Evolutionary conservation across 257 asterid genomes (phyloP).

Genomic region (Catharanthus roseus): DNA sequence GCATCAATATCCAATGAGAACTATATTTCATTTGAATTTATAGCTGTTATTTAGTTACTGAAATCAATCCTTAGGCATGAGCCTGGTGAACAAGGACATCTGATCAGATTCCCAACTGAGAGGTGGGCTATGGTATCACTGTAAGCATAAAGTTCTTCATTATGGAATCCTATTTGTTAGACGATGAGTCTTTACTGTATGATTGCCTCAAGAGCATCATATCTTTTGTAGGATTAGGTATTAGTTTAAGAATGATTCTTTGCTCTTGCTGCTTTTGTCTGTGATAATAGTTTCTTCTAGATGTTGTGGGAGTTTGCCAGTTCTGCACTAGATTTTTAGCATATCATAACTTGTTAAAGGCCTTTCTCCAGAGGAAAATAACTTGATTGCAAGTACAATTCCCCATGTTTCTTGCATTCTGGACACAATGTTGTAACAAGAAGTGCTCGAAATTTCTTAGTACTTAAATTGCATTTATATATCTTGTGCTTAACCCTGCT

Average conservation of each 20-base stretch:
- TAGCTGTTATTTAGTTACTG: not conserved
- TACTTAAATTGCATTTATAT: not conserved
- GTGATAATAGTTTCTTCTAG: no score
- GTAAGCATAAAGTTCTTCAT: not conserved
- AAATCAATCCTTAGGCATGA: not conserved
- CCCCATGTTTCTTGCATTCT: not conserved
- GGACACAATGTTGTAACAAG: not conserved
- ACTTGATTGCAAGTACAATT: not conserved
- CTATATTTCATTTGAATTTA: not conserved
- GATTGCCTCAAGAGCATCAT: no score
- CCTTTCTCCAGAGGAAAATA: not conserved
- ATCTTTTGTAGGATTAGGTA: no score
- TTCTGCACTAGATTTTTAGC: not conserved
- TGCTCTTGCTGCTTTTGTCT: no score
- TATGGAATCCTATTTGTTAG: not conserved
- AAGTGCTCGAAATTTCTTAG: not conserved
- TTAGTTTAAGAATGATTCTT: not conserved
- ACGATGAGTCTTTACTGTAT: not conserved
- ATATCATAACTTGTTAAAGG: not conserved
- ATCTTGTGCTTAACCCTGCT: not conserved
- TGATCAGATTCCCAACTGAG: not conserved
- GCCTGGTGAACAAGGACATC: not conserved
- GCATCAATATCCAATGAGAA: not conserved
- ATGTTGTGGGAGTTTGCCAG: not conserved
- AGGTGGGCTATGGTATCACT: not conserved